Percentiles rank a stretch among this genome's conserved stretches.
These are phyloP conservation scores for Phytophthora ramorum DNA, from an alignment of 352 stramenopile genomes.

Conservation along the genomic window DNA sequence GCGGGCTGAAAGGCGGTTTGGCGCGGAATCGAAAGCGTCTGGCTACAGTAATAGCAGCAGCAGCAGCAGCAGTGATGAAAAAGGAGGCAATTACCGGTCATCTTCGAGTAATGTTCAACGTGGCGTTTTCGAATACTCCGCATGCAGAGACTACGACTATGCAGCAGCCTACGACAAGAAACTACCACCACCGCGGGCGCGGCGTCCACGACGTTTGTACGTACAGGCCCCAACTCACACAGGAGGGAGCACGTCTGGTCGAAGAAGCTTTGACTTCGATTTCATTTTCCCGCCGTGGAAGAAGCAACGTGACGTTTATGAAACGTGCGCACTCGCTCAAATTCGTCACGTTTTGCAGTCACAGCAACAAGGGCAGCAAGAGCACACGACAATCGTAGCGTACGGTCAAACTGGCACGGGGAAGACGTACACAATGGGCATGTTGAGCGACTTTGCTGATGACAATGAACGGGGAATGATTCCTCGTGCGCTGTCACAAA, in stretches of 20 bases:
- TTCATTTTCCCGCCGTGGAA: conserved; percentile 61
- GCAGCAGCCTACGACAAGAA: conserved; percentile 18
- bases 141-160: conserved; percentile 12
- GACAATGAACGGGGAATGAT: conserved; percentile 60
- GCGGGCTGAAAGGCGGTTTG: conserved; percentile 12
- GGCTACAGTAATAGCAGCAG: conserved; percentile 16
- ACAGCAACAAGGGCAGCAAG: conserved; percentile 24
- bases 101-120: conserved; percentile 25
- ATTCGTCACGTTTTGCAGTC: conserved; percentile 52
- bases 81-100: conserved; percentile 1
- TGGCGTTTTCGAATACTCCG: conserved; percentile 40
- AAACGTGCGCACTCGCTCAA: conserved; percentile 41
- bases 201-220: conserved; percentile 30
- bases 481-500: conserved; percentile 62
- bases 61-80: conserved; percentile 27
- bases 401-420: conserved; percentile 81
- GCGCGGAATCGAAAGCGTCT: conserved; percentile 8
- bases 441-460: conserved; percentile 49
- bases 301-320: conserved; percentile 62
- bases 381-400: conserved; percentile 61
- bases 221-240: conserved; percentile 28
- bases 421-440: conserved; percentile 85
- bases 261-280: conserved; percentile 73
- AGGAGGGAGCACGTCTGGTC: conserved; percentile 12
- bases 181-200: conserved; percentile 28